Conservation (phyloP, 2,329 filamentous ascomycete species). For the Colletotrichum cuscutae region DNA sequence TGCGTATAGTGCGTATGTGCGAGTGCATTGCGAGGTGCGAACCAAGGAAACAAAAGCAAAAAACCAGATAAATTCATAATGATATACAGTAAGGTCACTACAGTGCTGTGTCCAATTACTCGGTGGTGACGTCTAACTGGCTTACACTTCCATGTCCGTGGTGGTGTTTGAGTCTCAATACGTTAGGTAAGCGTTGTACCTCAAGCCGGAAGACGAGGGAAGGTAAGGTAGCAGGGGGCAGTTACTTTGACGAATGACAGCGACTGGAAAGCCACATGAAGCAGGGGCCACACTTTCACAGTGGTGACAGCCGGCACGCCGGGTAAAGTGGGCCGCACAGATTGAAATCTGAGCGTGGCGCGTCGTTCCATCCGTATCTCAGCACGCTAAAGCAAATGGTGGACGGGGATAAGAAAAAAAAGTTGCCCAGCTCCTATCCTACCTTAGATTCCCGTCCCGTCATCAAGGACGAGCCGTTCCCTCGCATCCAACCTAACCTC, state of each 20-base stretch:
- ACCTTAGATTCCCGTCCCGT: not conserved
- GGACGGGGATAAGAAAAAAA: constrained; percentile 21
- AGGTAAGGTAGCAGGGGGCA: not conserved
- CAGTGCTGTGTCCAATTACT: not conserved
- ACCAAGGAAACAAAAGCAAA: not conserved
- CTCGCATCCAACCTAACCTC: not conserved
- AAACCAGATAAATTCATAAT: not conserved
- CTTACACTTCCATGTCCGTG: too few species aligned
- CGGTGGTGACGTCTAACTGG: too few species aligned
- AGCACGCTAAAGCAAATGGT: constrained; percentile 8
- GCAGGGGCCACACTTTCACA: not conserved
- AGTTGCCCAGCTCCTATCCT: constrained; percentile 16
- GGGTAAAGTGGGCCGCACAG: constrained; percentile 8
- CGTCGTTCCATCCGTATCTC: not conserved
- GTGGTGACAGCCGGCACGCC: not conserved
- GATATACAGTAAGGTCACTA: not conserved
- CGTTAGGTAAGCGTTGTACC: too few species aligned
- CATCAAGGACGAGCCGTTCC: constrained; percentile 15
- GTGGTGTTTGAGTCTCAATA: too few species aligned
- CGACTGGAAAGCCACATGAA: not conserved
- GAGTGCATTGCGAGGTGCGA: not conserved
- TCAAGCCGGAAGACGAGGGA: too few species aligned
- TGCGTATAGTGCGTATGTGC: not conserved
- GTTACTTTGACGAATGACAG: not conserved
- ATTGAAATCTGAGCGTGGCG: constrained; percentile 25